Evolutionary conservation across 805 yeast species (phyloP), one percentile per base, ranked within the genome.

Genomic region (Ogataea methanolica): DNA sequence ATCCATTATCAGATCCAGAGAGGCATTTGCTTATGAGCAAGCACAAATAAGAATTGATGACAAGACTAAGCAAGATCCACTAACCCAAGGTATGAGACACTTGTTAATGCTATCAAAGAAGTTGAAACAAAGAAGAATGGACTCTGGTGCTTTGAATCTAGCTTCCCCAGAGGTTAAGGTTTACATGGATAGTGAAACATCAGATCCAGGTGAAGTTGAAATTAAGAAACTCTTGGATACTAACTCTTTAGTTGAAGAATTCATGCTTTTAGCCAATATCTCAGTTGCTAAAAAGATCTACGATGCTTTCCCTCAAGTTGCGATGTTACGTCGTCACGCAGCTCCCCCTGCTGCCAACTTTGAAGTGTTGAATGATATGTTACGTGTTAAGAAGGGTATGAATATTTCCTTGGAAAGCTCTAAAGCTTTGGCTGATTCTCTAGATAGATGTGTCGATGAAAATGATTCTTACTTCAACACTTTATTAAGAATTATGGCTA

Each of bases 121-220:
- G 55, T 73, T 94, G 59, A 90, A 88, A 65, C 89, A 88, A 67
- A 80, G 82, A 63, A 79, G 99, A 66, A 69, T 91, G 59, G 92
- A 85, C 54, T 94, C 95, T 2, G 99, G 99, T 70, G 99, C 99
- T 0, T 76, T 94, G 64, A 94, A 94, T 65, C 73, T 94, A 57
- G 97, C 99, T 0, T 89, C 97, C 3, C 99, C 99, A 0, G 99
- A 94, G 66, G 99, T 94, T 42, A 92, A 92, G 67, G 96, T 94
- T 35, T 94, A 90, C 58, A 85, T 91, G 84, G 99, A 94, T 60
- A 85, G 92, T 62, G 99, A 94, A 69, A 90, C 98, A 3, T 85
- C 96, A 1, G 99, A 94, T 66, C 98, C 99, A 2, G 85, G 85
- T 50, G 96, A 89, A 59, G 97, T 94, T 41, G 98, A 92, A 64